These are phyloP conservation scores for Rhizopogon vesiculosus DNA, from an alignment of 768 basidiomycete genomes.

Conservation along the genomic window DNA sequence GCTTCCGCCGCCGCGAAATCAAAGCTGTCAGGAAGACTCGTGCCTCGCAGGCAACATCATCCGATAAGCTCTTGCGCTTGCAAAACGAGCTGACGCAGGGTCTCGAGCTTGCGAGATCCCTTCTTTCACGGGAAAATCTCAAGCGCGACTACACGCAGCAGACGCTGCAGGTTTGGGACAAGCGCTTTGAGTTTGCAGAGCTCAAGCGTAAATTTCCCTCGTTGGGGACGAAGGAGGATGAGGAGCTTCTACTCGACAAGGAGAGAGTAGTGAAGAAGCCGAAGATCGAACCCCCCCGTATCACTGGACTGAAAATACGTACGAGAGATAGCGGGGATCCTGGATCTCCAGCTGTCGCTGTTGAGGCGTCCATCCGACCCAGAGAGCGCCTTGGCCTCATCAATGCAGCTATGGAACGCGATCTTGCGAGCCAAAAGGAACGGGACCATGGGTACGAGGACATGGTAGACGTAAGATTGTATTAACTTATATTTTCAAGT, in stretches of 20 bases:
- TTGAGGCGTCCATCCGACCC: slow-evolving; percentile 54
- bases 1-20: slow-evolving; percentile 92
- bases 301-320: slow-evolving; percentile 50
- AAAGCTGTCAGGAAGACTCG: slow-evolving; percentile 94
- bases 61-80: slow-evolving; percentile 83
- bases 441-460: slow-evolving; percentile 85
- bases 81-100: slow-evolving; percentile 71
- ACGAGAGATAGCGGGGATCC: slow-evolving; percentile 40
- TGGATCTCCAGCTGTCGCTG: slow-evolving; percentile 31
- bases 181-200: slow-evolving; percentile 67
- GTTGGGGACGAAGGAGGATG: slow-evolving; percentile 61
- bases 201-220: slow-evolving; percentile 72
- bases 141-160: slow-evolving; percentile 66
- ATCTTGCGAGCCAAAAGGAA: slow-evolving; percentile 61
- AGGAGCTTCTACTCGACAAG: slow-evolving; percentile 70
- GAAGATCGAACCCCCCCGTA: slow-evolving; percentile 39
- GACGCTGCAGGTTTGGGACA: slow-evolving; percentile 71
- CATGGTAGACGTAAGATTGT: slow-evolving; percentile 61
- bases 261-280: slow-evolving; percentile 58
- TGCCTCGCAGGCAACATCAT: slow-evolving; percentile 81
- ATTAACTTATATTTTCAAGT: neutral
- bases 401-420: slow-evolving; percentile 50
- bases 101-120: slow-evolving; percentile 63
- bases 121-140: slow-evolving; percentile 66
- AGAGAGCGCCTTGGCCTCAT: slow-evolving; percentile 62